Percentiles rank a stretch among this genome's conserved stretches.
phyloP scores from a whole-genome alignment of 805 yeast genomes.

The Kodamaea kakaduensis region DNA sequence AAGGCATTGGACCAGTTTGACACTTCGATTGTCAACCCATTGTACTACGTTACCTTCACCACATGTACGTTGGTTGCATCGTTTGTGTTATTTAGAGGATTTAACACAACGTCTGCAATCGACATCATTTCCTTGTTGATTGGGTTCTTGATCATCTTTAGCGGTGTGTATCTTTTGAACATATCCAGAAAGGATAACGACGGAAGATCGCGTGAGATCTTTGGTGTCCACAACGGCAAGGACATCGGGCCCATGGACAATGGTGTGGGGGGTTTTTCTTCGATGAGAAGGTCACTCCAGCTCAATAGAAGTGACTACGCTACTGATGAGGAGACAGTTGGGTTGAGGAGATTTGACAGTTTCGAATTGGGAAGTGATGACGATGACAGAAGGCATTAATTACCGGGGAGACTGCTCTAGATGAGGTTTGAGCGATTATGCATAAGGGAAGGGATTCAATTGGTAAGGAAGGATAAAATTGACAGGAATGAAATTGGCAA shows the following conservation, averaged over 20 bases:
- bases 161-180: constrained; percentile 81
- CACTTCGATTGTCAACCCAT: constrained; percentile 86
- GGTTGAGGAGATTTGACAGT: constrained; percentile 58
- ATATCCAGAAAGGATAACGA: constrained; percentile 65
- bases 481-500: too few species aligned
- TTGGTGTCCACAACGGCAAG: constrained; percentile 52
- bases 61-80: constrained; percentile 84
- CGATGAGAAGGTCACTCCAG: constrained; percentile 75
- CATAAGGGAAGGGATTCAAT: too few species aligned
- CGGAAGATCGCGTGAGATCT: constrained; percentile 50
- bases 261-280: constrained; percentile 69
- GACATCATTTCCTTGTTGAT: constrained; percentile 77
- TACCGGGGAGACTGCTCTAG: too few species aligned
- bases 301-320: constrained; percentile 40
- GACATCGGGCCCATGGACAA: constrained; percentile 71
- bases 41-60: constrained; percentile 87
- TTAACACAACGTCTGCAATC: constrained; percentile 76
- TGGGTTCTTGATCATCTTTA: constrained; percentile 82
- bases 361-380: constrained; percentile 48
- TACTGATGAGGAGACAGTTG: constrained; percentile 46
- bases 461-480: too few species aligned
- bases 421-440: too few species aligned
- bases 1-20: constrained; percentile 92
- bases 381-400: constrained; percentile 16
- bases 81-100: constrained; percentile 79